Percentiles rank a stretch among this genome's conserved stretches.
Conservation (phyloP, 2,329 filamentous ascomycete species). For the Emydomyces testavorans region DNA sequence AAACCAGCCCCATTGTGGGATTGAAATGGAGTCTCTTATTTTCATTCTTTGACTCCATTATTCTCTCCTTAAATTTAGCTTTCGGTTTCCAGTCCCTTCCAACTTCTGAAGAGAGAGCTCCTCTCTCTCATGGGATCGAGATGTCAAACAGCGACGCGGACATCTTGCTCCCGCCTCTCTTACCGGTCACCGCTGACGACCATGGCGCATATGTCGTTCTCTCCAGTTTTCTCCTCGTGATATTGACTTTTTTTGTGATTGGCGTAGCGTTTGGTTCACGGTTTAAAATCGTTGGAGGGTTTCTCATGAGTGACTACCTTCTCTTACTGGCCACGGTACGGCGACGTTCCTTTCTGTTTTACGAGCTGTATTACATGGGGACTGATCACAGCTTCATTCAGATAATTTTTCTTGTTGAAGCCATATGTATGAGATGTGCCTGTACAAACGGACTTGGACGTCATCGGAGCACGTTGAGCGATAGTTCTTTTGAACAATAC, state of each 20-base stretch:
- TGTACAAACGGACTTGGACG: slow-evolving; percentile 18
- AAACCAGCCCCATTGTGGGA: background rate
- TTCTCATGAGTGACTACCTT: slow-evolving; percentile 17
- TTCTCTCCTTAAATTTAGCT: background rate
- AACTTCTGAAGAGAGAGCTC: background rate
- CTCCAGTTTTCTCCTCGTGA: slow-evolving; percentile 14
- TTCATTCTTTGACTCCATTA: background rate
- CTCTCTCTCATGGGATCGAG: background rate
- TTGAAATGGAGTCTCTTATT: background rate
- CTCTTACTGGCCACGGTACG: slow-evolving; percentile 17
- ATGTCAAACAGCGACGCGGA: slow-evolving; percentile 2
- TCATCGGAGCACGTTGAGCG: slow-evolving; percentile 13
- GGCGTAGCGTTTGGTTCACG: slow-evolving; percentile 18
- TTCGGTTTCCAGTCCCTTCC: background rate
- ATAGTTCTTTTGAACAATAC: slow-evolving; percentile 15
- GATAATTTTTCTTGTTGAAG: slow-evolving; percentile 12
- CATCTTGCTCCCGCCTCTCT: slow-evolving; percentile 13
- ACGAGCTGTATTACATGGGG: background rate
- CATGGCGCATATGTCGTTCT: slow-evolving; percentile 16
- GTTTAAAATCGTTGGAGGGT: slow-evolving; percentile 13
- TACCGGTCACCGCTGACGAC: slow-evolving; percentile 13
- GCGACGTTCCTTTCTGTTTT: background rate
- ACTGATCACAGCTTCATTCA: background rate
- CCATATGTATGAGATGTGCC: slow-evolving; percentile 18
- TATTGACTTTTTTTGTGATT: slow-evolving; percentile 17